Percentiles rank a stretch among this genome's conserved stretches.
These are phyloP conservation scores for Claviceps sp. DNA, from an alignment of 2,329 filamentous ascomycete species.

Conservation along the genomic window DNA sequence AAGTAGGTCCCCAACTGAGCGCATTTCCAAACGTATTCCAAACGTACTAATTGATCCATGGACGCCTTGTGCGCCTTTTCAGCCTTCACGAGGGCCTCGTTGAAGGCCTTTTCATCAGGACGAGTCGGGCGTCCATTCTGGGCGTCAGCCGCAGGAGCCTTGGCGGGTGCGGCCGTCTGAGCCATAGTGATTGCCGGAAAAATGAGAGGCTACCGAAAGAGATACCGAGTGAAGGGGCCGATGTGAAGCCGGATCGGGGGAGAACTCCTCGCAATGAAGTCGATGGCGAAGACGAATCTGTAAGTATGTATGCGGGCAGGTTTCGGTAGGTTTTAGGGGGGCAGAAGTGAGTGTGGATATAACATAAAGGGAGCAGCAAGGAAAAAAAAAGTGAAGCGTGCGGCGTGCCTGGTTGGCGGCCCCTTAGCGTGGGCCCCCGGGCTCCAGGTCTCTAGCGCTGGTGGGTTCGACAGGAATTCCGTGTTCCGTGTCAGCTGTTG, in stretches of 20 bases:
- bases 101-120: constrained; percentile 77
- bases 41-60: constrained; percentile 44
- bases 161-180: constrained; percentile 29
- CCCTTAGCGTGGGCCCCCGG: neutral
- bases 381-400: neutral
- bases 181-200: constrained; percentile 26
- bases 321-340: neutral
- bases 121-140: constrained; percentile 55
- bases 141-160: constrained; percentile 28
- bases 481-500: too few species aligned
- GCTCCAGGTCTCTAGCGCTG: neutral
- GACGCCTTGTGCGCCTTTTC: constrained; percentile 76
- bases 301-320: neutral
- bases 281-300: neutral
- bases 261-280: constrained; percentile 4
- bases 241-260: constrained; percentile 8
- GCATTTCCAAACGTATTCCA: constrained; percentile 14
- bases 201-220: constrained; percentile 1
- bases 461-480: neutral
- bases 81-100: constrained; percentile 62
- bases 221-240: constrained; percentile 8
- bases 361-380: neutral
- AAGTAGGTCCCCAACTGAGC: neutral
- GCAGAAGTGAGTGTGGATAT: neutral
- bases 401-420: neutral